Evolutionary conservation across 192 early-diverging fungal species (phyloP), one percentile per base, ranked within the genome.

Genomic region (Irineochytrium annulatum): DNA sequence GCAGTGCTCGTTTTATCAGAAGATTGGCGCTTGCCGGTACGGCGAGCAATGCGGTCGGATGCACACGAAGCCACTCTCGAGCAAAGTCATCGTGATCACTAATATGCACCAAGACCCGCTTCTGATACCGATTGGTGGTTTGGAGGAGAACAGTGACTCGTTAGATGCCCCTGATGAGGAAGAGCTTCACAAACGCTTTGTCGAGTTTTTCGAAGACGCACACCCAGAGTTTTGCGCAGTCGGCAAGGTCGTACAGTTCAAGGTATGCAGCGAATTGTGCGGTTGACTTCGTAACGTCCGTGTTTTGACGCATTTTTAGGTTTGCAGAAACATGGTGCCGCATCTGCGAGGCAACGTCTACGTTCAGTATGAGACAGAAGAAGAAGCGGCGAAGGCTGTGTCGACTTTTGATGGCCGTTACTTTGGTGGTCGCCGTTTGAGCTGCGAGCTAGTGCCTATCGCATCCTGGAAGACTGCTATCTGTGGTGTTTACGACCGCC

Each of bases 31-130:
- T 27, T 75, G 73, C 41, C 49, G 73, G 19, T 73, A 75, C 45
- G 91, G 90, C 6, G 79, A 89, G 49, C 34, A 27, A 52, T 70
- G 69, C 57, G 67, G 44, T 57, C 58, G 69, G 24, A 8, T 32
- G 45, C 69, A 70, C 46, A 31, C 43, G 17, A 45, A 57, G 41
- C 69, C 69, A 27, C 49, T 54, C 34, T 52, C 34, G 43, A 54
- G 69, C 57, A 34, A 37, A 24, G 63, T 63, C 16, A 48, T 75
- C 32, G 34, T 75, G 44, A 54, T 73, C 20, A 43, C 60, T 19
- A 74, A 75, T 57, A 75, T 75, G 73, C 72, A 75, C 30, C 46
- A 71, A 26, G 73, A 72, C 14, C 39, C 62, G n/a, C 43, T 67
- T 31, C 55, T 68, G 5, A 20, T 60, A 2, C 55, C 53, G 14